These are phyloP conservation scores for Scorias spongiosa DNA, from an alignment of 2,329 filamentous ascomycete genomes.

Conservation along the genomic window DNA sequence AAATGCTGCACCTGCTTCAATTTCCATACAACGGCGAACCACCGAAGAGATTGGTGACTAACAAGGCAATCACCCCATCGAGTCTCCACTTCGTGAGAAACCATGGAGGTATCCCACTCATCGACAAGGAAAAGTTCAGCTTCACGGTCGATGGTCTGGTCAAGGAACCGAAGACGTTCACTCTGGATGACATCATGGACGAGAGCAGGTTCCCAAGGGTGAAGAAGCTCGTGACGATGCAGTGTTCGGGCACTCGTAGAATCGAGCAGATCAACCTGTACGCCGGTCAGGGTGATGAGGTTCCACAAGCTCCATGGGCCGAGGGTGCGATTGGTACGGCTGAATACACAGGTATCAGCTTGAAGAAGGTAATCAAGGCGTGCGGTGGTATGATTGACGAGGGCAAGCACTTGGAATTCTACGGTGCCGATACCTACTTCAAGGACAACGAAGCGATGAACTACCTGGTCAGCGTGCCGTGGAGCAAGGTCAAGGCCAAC, in stretches of 20 bases:
- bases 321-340: constrained; percentile 46
- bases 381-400: constrained; percentile 39
- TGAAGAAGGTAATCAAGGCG: constrained; percentile 48
- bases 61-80: constrained; percentile 39
- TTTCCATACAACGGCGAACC: constrained; percentile 52
- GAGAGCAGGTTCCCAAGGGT: constrained; percentile 39
- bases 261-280: constrained; percentile 45
- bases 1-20: constrained; percentile 47
- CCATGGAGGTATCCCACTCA: constrained; percentile 46
- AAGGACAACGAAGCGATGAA: constrained; percentile 43
- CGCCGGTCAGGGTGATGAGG: constrained; percentile 43
- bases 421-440: constrained; percentile 48
- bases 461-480: constrained; percentile 47
- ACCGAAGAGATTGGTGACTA: constrained; percentile 34
- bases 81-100: constrained; percentile 44
- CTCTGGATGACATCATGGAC: constrained; percentile 38
- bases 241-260: constrained; percentile 46
- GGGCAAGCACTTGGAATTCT: constrained; percentile 43
- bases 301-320: constrained; percentile 30
- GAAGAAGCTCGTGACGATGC: constrained; percentile 39
- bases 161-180: constrained; percentile 34
- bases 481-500: constrained; percentile 44
- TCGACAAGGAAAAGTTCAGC: constrained; percentile 34
- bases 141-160: constrained; percentile 40
- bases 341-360: constrained; percentile 42